A percentile compares a stretch with the other conserved stretches of the same genome.
Evolutionary conservation across 371 early-diverging fungal genomes (phyloP).

Genomic region (Phascolomyces articulosus): DNA sequence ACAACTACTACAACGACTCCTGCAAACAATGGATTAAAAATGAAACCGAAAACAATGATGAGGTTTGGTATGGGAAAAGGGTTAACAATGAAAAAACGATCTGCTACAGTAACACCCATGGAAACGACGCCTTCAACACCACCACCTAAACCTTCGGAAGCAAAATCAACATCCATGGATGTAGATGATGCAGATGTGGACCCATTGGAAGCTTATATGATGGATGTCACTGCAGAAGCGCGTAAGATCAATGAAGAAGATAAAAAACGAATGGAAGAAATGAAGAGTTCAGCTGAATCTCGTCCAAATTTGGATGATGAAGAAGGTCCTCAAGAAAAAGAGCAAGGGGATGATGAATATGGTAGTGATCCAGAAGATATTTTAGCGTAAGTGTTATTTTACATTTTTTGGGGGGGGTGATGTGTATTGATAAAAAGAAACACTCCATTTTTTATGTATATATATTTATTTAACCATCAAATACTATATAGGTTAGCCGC

Average conservation of each 20-base stretch:
- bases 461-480: not conserved
- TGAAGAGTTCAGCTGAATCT: constrained; percentile 23
- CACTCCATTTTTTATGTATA: not conserved
- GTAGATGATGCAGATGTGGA: constrained; percentile 53
- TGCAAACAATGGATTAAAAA: not conserved
- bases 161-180: constrained; percentile 20
- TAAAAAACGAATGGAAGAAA: constrained; percentile 34
- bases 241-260: constrained; percentile 73
- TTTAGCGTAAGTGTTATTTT: constrained; percentile 72
- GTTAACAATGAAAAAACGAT: constrained; percentile 18
- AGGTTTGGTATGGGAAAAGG: constrained; percentile 42
- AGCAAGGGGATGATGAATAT: constrained; percentile 54
- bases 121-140: not conserved
- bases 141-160: constrained; percentile 2
- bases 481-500: constrained; percentile 63
- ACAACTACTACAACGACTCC: constrained; percentile 12
- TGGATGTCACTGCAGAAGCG: constrained; percentile 78
- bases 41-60: constrained; percentile 41
- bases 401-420: no score
- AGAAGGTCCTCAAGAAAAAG: constrained; percentile 30
- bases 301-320: constrained; percentile 49
- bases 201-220: constrained; percentile 86
- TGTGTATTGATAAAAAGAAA: no score
- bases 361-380: constrained; percentile 77
- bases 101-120: not conserved